phyloP scores from a whole-genome alignment of 2,329 filamentous ascomycete species.

The Ophiosphaerella herpotricha region DNA sequence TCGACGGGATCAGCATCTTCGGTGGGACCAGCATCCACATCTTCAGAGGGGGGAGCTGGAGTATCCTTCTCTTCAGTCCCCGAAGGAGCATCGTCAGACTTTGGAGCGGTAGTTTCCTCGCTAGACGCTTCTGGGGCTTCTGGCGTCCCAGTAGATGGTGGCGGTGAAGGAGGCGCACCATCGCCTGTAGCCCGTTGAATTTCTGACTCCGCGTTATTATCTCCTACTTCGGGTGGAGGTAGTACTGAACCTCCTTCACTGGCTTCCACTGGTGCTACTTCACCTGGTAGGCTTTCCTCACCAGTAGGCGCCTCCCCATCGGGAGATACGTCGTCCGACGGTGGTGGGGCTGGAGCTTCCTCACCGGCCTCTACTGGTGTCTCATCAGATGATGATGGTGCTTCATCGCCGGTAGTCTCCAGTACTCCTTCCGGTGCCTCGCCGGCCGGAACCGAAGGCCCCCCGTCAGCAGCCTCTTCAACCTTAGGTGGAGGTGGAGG shows the following conservation, averaged over 20 bases:
- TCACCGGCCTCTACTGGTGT: not conserved
- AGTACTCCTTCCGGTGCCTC: not conserved
- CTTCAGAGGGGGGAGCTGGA: too few species aligned
- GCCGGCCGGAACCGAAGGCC: not conserved
- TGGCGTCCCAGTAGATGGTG: too few species aligned
- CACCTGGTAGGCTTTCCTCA: not conserved
- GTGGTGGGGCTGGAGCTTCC: not conserved
- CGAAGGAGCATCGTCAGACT: too few species aligned
- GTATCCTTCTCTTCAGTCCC: too few species aligned
- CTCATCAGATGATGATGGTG: not conserved
- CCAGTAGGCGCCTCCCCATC: not conserved
- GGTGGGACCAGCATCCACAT: too few species aligned
- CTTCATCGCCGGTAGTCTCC: not conserved
- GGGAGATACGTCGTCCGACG: not conserved
- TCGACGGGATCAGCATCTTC: too few species aligned
- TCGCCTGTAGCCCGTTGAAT: not conserved
- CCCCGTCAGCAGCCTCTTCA: not conserved
- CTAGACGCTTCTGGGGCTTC: not conserved
- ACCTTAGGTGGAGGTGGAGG: conserved; percentile 1
- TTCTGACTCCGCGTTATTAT: not conserved
- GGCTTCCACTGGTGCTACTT: not conserved
- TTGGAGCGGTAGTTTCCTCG: too few species aligned
- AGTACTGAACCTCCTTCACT: not conserved
- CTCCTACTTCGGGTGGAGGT: not conserved
- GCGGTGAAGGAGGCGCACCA: too few species aligned